Conservation (phyloP, 2,329 filamentous ascomycete species). For the Rutstroemia sp. region DNA sequence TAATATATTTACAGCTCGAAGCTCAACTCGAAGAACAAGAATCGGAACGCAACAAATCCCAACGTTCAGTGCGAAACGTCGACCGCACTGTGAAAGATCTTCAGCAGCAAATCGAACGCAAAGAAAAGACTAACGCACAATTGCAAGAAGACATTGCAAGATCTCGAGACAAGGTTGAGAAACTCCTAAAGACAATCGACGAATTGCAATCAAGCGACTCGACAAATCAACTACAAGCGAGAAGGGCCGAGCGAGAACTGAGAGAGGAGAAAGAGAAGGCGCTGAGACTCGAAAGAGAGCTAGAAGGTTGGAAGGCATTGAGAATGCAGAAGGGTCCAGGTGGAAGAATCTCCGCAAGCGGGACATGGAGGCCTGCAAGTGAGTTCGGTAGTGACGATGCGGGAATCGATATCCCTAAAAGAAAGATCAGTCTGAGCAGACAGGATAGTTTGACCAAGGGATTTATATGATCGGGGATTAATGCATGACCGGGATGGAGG, state of each 20-base stretch:
- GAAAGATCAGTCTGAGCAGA: constrained; percentile 59
- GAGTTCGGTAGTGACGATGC: constrained; percentile 32
- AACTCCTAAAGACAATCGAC: constrained; percentile 84
- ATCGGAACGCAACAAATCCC: constrained; percentile 68
- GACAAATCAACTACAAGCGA: constrained; percentile 68
- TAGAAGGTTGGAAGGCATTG: constrained; percentile 72
- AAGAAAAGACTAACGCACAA: constrained; percentile 78
- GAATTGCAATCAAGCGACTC: constrained; percentile 88
- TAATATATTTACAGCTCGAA: constrained; percentile 60
- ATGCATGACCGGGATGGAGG: neutral
- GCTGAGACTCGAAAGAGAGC: constrained; percentile 75
- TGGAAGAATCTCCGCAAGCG: constrained; percentile 20
- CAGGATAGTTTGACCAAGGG: constrained; percentile 67
- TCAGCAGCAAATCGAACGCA: constrained; percentile 84
- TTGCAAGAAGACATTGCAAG: constrained; percentile 77
- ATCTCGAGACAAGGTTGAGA: constrained; percentile 83
- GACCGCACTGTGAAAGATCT: constrained; percentile 92
- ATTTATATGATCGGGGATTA: constrained; percentile 47
- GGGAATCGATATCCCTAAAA: constrained; percentile 48
- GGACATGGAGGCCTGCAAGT: constrained; percentile 17
- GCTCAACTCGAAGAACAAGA: constrained; percentile 79
- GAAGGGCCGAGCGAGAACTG: constrained; percentile 83
- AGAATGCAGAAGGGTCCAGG: constrained; percentile 49
- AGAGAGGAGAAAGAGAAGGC: constrained; percentile 81
- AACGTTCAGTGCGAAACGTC: constrained; percentile 82